phyloP scores from a whole-genome alignment of 129 eudicot genomes.

The Flaveria sonorensis region DNA sequence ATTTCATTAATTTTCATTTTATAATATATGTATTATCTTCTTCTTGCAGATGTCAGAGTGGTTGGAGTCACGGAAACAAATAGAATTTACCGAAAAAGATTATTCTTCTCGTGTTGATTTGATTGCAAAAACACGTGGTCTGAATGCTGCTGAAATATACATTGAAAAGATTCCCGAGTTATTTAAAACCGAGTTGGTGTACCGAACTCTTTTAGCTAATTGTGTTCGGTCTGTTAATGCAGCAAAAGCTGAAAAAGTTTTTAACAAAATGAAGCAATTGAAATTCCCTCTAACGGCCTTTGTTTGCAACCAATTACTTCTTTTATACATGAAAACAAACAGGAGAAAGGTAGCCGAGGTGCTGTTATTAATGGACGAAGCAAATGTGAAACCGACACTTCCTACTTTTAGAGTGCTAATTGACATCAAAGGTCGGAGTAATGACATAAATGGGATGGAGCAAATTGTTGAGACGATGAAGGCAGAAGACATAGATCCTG shows the following conservation, averaged over 20 bases:
- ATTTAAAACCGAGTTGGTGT: constrained; percentile 52
- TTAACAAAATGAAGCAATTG: constrained; percentile 69
- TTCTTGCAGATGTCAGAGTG: constrained; percentile 72
- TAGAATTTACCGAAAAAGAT: constrained; percentile 51
- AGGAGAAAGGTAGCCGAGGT: constrained; percentile 77
- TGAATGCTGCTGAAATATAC: constrained; percentile 62
- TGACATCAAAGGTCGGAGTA: constrained; percentile 68
- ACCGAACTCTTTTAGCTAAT: constrained; percentile 71
- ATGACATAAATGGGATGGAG: constrained; percentile 75
- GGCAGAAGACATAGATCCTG: constrained; percentile 56
- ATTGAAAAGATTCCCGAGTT: constrained; percentile 51
- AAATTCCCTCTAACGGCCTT: constrained; percentile 49
- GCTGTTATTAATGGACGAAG: constrained; percentile 68
- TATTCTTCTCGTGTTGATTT: constrained; percentile 75
- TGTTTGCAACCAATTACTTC: constrained; percentile 69
- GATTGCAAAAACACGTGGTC: constrained; percentile 71
- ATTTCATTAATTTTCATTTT: neutral
- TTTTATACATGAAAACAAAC: constrained; percentile 61
- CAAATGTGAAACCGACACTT: constrained; percentile 60
- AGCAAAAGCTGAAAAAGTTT: constrained; percentile 60
- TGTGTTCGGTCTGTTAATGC: constrained; percentile 39
- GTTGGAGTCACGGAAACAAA: constrained; percentile 47
- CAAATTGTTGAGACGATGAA: constrained; percentile 76
- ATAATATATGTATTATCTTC: constrained; percentile 3
- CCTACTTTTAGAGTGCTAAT: constrained; percentile 62